Evolutionary conservation across 2,329 filamentous ascomycete genomes (phyloP).

Genomic region (Neofusicoccum ribis): DNA sequence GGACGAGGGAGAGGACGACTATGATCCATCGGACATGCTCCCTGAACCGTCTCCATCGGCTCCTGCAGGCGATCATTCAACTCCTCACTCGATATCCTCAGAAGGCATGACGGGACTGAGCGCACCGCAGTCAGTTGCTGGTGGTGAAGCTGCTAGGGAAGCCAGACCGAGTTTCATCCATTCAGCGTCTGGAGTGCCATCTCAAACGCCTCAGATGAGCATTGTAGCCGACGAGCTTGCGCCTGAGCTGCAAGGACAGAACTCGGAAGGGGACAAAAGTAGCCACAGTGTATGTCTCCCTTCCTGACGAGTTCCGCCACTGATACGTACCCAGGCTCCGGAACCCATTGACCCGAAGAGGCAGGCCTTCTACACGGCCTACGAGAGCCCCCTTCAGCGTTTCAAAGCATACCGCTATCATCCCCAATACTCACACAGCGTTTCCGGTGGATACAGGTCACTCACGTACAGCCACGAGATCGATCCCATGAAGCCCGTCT

Average conservation of each 20-base stretch:
- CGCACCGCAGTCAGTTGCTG: background rate
- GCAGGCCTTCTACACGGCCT: constrained; percentile 57
- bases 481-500: constrained; percentile 71
- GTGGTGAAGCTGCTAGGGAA: background rate
- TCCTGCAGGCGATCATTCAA: background rate
- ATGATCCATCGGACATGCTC: constrained; percentile 37
- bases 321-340: constrained; percentile 14
- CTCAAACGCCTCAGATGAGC: constrained; percentile 24
- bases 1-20: constrained; percentile 22
- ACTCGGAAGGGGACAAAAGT: constrained; percentile 12
- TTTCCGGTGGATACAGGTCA: constrained; percentile 78
- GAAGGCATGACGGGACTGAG: background rate
- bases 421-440: constrained; percentile 67
- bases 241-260: constrained; percentile 37
- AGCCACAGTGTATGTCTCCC: constrained; percentile 27
- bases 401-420: constrained; percentile 93
- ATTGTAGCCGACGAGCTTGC: constrained; percentile 40
- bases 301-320: constrained; percentile 9
- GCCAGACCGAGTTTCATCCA: background rate
- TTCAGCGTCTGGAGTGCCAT: constrained; percentile 2
- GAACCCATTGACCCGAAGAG: background rate
- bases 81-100: background rate
- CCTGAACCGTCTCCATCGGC: constrained; percentile 22
- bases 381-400: constrained; percentile 77
- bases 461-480: constrained; percentile 93